Evolutionary conservation across 2,329 filamentous ascomycete genomes (phyloP), one percentile per base, ranked within the genome.

Genomic region (Aspergillus candidus): DNA sequence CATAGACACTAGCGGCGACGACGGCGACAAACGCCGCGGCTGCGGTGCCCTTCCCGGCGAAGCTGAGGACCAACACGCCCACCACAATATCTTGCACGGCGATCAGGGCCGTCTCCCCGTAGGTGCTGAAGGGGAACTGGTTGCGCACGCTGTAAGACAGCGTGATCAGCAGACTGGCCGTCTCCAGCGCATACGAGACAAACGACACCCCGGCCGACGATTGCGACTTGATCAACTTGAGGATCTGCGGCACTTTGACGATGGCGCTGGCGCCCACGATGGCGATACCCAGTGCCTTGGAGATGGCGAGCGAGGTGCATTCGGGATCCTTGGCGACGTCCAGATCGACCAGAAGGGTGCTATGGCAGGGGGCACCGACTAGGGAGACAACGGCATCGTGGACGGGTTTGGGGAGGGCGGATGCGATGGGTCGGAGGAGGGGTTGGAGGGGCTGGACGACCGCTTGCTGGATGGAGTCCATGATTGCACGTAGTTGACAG

Each of bases 241-340:
- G 69, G 63, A 98, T 91, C 74, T 98, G 93, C 0, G 93, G 93
- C 18, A 98, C 82, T 73, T 98, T 98, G 74, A 98, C 90, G 58
- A 97, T 82, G 43, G 87, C 83, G 22, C 86, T 90, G 41, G 89
- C 88, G 55, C 79, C 84, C 62, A 98, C 89, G 70, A 98, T 98
- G 65, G 83, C 93, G 56, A 97, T 84, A 45, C 93, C 91, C 12
- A 98, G 82, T 3, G 78, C 88, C 73, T 98, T 98, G 61, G 87
- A 94, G 62, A 97, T 79, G 56, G 83, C 90, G 40, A 96, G 82
- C 64, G 93, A 93, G 58, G 95, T 72, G 75, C 93, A 98, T 47
- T 79, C 81, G 5, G 79, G 77, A 60, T 88, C 80, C 51, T 81
- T 78, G 58, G 85, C 75, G 41, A 76, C 63, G 71, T 94, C 85